Evolutionary conservation across 2,329 filamentous ascomycete species (phyloP).

Genomic region (Phoma sp.): DNA sequence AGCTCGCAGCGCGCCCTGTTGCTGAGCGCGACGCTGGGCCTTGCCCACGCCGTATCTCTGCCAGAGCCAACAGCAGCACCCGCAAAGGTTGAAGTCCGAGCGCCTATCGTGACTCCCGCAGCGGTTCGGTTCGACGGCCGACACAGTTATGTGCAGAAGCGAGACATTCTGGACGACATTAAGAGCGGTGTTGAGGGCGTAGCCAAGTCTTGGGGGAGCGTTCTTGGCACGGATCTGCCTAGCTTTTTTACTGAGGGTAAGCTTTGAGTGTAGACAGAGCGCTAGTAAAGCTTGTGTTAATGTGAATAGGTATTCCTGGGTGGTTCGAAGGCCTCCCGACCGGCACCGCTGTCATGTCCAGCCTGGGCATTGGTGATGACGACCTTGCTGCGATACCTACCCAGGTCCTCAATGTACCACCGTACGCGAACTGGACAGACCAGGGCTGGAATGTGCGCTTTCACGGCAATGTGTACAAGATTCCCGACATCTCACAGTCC

Average conservation of each 20-base stretch:
- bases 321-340: constrained; percentile 70
- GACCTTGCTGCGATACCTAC: constrained; percentile 70
- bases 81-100: constrained; percentile 36
- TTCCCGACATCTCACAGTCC: constrained; percentile 69
- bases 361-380: constrained; percentile 64
- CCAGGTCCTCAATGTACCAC: constrained; percentile 72
- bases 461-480: constrained; percentile 82
- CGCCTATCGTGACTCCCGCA: constrained; percentile 43
- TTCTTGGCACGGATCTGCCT: constrained; percentile 44
- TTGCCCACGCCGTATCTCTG: constrained; percentile 35
- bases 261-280: constrained; percentile 5
- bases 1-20: constrained; percentile 30
- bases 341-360: constrained; percentile 65
- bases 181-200: constrained; percentile 39
- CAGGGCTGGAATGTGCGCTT: constrained; percentile 77
- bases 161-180: constrained; percentile 43
- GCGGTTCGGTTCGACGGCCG: constrained; percentile 40
- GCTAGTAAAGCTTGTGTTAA: constrained; percentile 31
- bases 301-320: constrained; percentile 61
- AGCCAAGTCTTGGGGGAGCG: constrained; percentile 41
- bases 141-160: constrained; percentile 42
- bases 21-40: constrained; percentile 26
- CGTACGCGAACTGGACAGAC: constrained; percentile 77
- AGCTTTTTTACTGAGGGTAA: constrained; percentile 47
- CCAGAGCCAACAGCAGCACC: constrained; percentile 43